A percentile compares a stretch with the other conserved stretches of the same genome.
Conservation (phyloP, 2,329 filamentous ascomycete species). For the Penicillium verrucosum region DNA sequence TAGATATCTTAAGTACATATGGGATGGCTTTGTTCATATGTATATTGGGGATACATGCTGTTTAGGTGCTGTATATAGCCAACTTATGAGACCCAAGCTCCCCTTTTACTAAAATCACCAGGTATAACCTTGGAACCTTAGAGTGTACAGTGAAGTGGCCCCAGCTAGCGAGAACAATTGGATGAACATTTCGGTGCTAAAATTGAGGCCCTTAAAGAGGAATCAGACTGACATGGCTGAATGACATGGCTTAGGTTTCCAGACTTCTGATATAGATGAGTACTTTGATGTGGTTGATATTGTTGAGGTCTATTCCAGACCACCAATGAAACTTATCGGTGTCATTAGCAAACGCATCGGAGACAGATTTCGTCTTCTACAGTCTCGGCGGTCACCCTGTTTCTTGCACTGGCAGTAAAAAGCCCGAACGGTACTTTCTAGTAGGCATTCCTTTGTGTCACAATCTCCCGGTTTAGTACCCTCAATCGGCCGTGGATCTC, state of each 20-base stretch:
- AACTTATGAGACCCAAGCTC: neutral
- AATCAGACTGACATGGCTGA: neutral
- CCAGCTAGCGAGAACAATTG: neutral
- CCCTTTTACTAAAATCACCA: neutral
- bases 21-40: neutral
- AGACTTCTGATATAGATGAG: neutral
- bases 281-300: neutral
- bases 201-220: neutral
- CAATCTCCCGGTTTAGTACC: too few species aligned
- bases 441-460: too few species aligned
- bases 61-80: constrained; percentile 1
- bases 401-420: too few species aligned
- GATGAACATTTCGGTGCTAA: neutral
- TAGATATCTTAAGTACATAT: neutral
- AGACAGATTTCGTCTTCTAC: neutral
- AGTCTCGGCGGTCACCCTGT: too few species aligned
- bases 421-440: too few species aligned
- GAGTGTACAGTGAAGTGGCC: neutral
- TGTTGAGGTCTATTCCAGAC: neutral
- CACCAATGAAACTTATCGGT: neutral
- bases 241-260: neutral
- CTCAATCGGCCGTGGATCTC: too few species aligned
- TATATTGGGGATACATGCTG: neutral
- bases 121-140: too few species aligned
- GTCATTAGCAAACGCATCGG: neutral